phyloP scores from a whole-genome alignment of 345 rosid genomes.

The Litchi chinensis region DNA sequence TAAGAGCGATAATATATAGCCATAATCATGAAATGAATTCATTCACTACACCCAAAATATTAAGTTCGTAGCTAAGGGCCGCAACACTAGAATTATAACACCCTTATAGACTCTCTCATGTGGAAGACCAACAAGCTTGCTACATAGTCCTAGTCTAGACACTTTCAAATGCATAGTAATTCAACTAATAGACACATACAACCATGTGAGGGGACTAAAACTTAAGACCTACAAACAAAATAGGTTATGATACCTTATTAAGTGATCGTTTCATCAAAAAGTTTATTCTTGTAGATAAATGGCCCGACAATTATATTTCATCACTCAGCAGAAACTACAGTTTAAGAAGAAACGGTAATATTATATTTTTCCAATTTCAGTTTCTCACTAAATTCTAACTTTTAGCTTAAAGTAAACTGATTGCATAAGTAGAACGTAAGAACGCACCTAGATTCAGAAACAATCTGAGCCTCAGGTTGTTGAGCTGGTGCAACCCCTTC shows the following conservation, averaged over 20 bases:
- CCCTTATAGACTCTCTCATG: neutral
- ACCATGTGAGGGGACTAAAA: neutral
- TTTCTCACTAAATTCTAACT: neutral
- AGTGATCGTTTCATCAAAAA: neutral
- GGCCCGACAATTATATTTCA: neutral
- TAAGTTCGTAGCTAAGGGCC: neutral
- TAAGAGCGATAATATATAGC: neutral
- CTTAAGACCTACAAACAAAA: neutral
- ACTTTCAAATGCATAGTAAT: neutral
- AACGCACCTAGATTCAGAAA: conserved; percentile 77
- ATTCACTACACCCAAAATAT: neutral
- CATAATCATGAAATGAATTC: neutral
- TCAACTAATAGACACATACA: neutral
- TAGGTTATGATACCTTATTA: neutral
- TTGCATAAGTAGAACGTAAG: neutral
- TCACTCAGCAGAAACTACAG: neutral
- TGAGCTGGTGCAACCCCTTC: conserved; percentile 48
- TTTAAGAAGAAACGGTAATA: neutral
- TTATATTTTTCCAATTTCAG: neutral
- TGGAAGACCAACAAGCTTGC: neutral
- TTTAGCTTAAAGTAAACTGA: neutral
- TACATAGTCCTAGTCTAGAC: neutral
- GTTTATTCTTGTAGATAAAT: neutral
- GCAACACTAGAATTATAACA: neutral
- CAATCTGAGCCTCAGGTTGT: conserved; percentile 46